Base-by-base conservation (phyloP, 2,329 filamentous ascomycete genomes). In the Colletotrichum musae region DNA sequence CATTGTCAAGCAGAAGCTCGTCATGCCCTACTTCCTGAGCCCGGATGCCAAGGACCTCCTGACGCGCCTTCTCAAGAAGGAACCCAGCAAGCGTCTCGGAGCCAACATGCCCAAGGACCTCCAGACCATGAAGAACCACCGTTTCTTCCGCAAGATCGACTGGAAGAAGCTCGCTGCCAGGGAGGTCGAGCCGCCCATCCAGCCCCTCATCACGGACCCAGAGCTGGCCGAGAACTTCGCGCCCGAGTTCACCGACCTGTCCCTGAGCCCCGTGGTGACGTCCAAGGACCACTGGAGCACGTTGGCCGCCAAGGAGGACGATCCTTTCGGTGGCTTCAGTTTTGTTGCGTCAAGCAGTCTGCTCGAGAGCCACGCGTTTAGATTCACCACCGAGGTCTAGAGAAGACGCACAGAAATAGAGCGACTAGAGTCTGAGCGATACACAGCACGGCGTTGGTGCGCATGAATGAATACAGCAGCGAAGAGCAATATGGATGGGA, bases 211-310 rank as follows among this genome's bases (percentile, higher is more conserved):
- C 77, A 98, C 96, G 0, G 94, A 99, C 76, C 96, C 96, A 0
- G 95, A 97, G 79, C 86, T 98, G 53, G 96, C 96, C 0, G 97
- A 99, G 87, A 99, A 99, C 82, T 99, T 99, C 81, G 89, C 93
- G 0, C 85, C 86, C n/a, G 94, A 98, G 78, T 99, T 99, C 79
- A 99, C 95, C 0, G 91, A 93, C 64, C 81, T 97, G 71, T 89
- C 93, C 4, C 85, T 98, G 61, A 97, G 93, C 78, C 94, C 94
- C 6, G 86, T 93, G 1, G 77, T 91, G 62, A 81, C 82, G 12
- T 80, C 75, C 71, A 81, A 76, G 73, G 82, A 86, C 47, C 77
- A 79, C 6, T 84, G 83, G 82, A 77, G 77, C 13, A 73, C 75
- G n/a, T 74, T 75, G 18, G 75, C 75, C 15, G 74, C 75, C 32